phyloP scores from a whole-genome alignment of 768 basidiomycete genomes.

The Tricholoma sp. region DNA sequence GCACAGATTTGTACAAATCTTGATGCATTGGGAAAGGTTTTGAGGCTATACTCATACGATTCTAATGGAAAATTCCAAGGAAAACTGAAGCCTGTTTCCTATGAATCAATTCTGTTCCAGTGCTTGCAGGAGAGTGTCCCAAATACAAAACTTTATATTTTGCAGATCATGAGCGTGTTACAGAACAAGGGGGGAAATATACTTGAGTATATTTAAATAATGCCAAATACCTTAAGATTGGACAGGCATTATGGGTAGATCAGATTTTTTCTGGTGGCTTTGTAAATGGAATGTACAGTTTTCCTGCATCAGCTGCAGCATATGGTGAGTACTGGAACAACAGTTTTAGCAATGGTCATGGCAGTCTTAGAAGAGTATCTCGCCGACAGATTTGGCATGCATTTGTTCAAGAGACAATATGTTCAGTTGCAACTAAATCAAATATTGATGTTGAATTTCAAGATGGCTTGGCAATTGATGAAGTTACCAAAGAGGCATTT shows the following conservation, averaged over 20 bases:
- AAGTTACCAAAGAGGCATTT: conserved; percentile 13
- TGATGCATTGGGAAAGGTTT: no score
- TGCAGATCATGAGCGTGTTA: conserved; percentile 11
- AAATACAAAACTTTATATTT: conserved; percentile 10
- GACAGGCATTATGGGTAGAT: no score
- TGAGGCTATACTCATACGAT: conserved; percentile 5
- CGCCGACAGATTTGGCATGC: conserved; percentile 13
- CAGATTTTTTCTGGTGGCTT: no score
- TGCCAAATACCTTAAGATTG: no score
- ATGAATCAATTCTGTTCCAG: conserved; percentile 7
- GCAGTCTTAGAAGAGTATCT: neutral
- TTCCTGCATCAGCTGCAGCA: no score
- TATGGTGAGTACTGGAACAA: neutral
- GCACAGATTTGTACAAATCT: neutral
- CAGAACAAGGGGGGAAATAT: neutral
- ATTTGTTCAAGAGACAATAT: conserved; percentile 17
- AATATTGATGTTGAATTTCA: conserved; percentile 3
- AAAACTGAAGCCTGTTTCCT: conserved; percentile 10
- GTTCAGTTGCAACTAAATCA: conserved; percentile 6
- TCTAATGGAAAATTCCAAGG: conserved; percentile 1
- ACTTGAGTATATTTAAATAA: no score
- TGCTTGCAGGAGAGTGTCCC: conserved; percentile 13
- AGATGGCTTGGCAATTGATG: conserved; percentile 7
- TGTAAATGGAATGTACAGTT: neutral
- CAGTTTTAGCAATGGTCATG: neutral